Base-by-base conservation (phyloP, 192 early-diverging fungal genomes). In the Lunasporangiospora selenospora region DNA sequence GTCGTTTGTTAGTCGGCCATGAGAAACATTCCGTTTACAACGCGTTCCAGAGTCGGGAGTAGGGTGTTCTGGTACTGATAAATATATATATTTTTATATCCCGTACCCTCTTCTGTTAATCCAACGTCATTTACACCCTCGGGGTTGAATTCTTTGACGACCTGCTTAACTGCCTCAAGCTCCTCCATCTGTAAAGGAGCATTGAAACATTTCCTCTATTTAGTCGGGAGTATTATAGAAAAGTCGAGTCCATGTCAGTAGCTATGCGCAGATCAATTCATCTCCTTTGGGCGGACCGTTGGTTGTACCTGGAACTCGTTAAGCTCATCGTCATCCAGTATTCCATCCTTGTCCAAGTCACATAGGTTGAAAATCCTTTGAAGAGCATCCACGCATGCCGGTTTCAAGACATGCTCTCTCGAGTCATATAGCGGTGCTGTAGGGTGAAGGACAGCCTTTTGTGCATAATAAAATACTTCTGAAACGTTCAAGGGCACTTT, bases 381-480 rank as follows among this genome's bases (percentile, higher is more conserved):
- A 32, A 99, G 79, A 8, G 98, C 98, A 52, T 95, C 93, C 6
- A 92, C 84, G 71, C 96, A 98, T 18, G 86, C 89, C 2, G 89
- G 92, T 69, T 96, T 98, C 39, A 99, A 67, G 11, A 84, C 89
- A 71, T 98, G 95, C 65, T 94, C 94, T 43, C 93, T 81, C 4
- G 94, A 92, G 79, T 99, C 96, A 59, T 98, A 99, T 24, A 99
- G 81, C 4, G 96, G 96, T 12, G 93, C 92, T 3, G 96, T 98
- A 6, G 98, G 98, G 65, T 99, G 94, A 40, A 98, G 73, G 11
- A 99, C 96, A 5, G 98, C 98, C 76, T 98, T 98, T 84, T 99
- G 98, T 5, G 98, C 98, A 88, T 98, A 98, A 77, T 98, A 99
- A 75, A 99, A 99, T n/a, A 99, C 95, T 84, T 99, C 98, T 0